Conservation (phyloP, 805 yeast genomes). For the Yarrowia sp. region DNA sequence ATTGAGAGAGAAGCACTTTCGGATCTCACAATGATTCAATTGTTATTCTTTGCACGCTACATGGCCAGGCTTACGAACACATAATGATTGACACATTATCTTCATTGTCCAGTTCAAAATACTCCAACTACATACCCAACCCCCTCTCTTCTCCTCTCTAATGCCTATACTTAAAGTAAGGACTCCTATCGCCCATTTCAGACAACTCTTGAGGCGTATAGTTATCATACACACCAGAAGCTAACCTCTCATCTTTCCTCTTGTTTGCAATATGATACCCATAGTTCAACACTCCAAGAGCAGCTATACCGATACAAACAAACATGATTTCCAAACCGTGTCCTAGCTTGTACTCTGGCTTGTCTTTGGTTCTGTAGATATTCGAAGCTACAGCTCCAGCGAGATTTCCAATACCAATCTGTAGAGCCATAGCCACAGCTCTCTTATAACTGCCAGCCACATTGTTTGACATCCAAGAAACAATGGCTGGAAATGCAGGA, state of each 20-base stretch:
- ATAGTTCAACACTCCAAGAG: not conserved
- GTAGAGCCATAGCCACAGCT: not conserved
- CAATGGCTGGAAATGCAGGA: conserved; percentile 4
- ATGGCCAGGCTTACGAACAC: too few relatives aligned
- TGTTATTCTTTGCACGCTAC: too few relatives aligned
- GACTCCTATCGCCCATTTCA: not conserved
- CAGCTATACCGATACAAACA: not conserved
- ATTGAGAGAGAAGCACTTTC: too few relatives aligned
- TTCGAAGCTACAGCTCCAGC: conserved; percentile 5
- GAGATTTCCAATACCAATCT: not conserved
- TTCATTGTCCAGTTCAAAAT: too few relatives aligned
- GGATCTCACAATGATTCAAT: too few relatives aligned
- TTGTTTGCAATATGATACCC: not conserved
- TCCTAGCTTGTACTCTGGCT: not conserved
- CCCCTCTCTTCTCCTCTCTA: not conserved
- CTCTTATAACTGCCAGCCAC: not conserved
- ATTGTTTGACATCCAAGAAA: conserved; percentile 1
- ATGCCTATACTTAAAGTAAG: not conserved
- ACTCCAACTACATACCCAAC: too few relatives aligned
- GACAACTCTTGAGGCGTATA: not conserved
- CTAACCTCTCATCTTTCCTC: not conserved
- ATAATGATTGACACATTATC: too few relatives aligned
- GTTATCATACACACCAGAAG: not conserved
- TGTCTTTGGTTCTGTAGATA: not conserved
- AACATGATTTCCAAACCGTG: conserved; percentile 6